Percentiles rank a stretch among this genome's conserved stretches.
These are phyloP conservation scores for Penicillium daleae DNA, from an alignment of 495 filamentous ascomycete species.

Conservation along the genomic window DNA sequence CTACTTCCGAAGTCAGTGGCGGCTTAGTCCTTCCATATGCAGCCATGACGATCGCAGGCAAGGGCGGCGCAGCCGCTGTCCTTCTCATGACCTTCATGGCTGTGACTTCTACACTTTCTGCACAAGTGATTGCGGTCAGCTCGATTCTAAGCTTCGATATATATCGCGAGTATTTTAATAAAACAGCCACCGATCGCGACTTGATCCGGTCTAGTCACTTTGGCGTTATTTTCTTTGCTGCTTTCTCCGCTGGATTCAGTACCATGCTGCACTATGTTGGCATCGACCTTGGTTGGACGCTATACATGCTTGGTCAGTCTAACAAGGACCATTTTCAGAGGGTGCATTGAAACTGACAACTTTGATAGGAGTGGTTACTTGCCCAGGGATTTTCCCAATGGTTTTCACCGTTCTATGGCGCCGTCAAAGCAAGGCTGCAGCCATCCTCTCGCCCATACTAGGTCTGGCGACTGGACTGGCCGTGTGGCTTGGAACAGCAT, in stretches of 20 bases:
- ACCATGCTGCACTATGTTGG: constrained; percentile 46
- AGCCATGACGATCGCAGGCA: constrained; percentile 46
- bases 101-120: constrained; percentile 46
- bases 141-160: constrained; percentile 48
- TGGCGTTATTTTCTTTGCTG: constrained; percentile 50
- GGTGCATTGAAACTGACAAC: not conserved
- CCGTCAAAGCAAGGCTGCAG: constrained; percentile 46
- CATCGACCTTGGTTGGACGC: constrained; percentile 38
- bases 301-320: constrained; percentile 44
- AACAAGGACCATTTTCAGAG: not conserved
- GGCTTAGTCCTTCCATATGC: constrained; percentile 50
- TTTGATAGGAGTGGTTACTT: constrained; percentile 41
- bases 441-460: constrained; percentile 48
- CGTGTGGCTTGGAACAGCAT: constrained; percentile 52
- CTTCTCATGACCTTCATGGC: constrained; percentile 53
- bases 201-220: constrained; percentile 45
- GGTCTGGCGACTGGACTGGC: constrained; percentile 47
- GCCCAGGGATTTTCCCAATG: constrained; percentile 53
- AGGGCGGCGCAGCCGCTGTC: constrained; percentile 45
- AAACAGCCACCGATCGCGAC: constrained; percentile 40
- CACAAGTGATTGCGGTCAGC: constrained; percentile 49
- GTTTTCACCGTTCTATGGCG: constrained; percentile 55
- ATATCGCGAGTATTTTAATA: constrained; percentile 51
- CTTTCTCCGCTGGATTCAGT: constrained; percentile 42
- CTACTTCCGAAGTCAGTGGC: constrained; percentile 38